A percentile compares a stretch with the other conserved stretches of the same genome.
These are phyloP conservation scores for Saposhnikovia divaricata DNA, from an alignment of 129 eudicot genomes.

Conservation along the genomic window DNA sequence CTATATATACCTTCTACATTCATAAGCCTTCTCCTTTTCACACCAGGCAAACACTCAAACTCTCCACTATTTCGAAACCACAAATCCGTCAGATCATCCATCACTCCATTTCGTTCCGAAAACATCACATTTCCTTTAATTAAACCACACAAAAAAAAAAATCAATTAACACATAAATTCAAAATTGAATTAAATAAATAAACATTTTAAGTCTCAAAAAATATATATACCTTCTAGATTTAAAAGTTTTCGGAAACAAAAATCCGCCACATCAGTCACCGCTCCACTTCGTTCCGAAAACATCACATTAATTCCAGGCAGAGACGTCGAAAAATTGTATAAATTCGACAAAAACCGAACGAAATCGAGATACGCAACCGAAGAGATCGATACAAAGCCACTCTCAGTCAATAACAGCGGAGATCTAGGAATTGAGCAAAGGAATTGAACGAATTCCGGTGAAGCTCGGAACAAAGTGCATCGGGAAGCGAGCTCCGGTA, in stretches of 20 bases:
- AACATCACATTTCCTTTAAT: slow-evolving; percentile 4
- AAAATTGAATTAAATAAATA: no score
- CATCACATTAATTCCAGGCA: slow-evolving; percentile 17
- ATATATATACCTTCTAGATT: no score
- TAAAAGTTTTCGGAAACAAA: slow-evolving; percentile 5
- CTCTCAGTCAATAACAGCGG: slow-evolving; percentile 38
- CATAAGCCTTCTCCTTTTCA: slow-evolving; percentile 16
- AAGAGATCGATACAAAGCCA: slow-evolving; percentile 38
- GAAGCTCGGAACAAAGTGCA: slow-evolving; percentile 27
- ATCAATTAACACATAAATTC: no score
- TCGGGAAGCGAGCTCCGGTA: slow-evolving; percentile 40
- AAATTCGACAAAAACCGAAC: slow-evolving; percentile 29
- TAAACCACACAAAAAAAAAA: no score
- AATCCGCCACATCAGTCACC: slow-evolving; percentile 19
- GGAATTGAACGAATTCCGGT: slow-evolving; percentile 37
- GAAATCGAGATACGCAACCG: slow-evolving; percentile 24
- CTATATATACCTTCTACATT: slow-evolving; percentile 26
- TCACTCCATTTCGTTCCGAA: slow-evolving; percentile 9
- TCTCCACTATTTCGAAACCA: slow-evolving; percentile 39
- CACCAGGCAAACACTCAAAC: slow-evolving; percentile 6
- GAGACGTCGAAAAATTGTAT: slow-evolving; percentile 11
- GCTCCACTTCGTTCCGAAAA: slow-evolving; percentile 14
- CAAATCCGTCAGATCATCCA: slow-evolving; percentile 23
- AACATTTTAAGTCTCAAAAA: no score
- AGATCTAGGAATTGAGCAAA: slow-evolving; percentile 55